These are phyloP conservation scores for Bauhinia variegata DNA, from an alignment of 306 rosid genomes.

Conservation along the genomic window DNA sequence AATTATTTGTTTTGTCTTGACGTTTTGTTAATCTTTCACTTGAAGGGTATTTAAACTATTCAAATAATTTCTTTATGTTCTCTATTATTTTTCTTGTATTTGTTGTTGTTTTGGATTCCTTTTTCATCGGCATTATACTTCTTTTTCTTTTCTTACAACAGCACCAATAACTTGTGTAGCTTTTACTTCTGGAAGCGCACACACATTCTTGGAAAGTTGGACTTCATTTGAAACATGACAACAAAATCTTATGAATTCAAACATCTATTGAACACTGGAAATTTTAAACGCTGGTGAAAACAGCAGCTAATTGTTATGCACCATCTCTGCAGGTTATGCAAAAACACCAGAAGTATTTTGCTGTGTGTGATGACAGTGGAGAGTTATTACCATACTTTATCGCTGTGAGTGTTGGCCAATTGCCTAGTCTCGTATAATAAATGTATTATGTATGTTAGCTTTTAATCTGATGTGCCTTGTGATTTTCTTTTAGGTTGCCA, in stretches of 20 bases:
- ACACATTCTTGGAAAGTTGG: background rate
- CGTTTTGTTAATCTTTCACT: too few relatives aligned
- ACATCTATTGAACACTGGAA: conserved; percentile 9
- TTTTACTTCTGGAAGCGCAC: background rate
- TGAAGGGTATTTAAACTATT: background rate
- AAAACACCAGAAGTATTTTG: conserved; percentile 93
- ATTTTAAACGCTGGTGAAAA: conserved; percentile 27
- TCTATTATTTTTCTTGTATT: too few relatives aligned
- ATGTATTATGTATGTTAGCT: conserved; percentile 1
- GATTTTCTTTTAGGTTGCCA: conserved; percentile 67
- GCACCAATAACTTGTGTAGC: too few relatives aligned
- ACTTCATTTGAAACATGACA: background rate
- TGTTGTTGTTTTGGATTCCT: too few relatives aligned
- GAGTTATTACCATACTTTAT: conserved; percentile 79
- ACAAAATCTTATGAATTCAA: background rate
- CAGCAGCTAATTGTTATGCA: conserved; percentile 23
- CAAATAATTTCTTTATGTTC: background rate
- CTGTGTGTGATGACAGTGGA: conserved; percentile 65
- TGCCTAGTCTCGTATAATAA: conserved; percentile 10
- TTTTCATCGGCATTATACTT: too few relatives aligned
- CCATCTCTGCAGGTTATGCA: conserved; percentile 83
- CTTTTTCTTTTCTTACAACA: too few relatives aligned
- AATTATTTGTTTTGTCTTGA: background rate
- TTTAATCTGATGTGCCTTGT: conserved; percentile 30
- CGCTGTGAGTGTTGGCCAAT: conserved; percentile 66